Evolutionary conservation across 805 yeast species (phyloP), one percentile per base, ranked within the genome.

Genomic region (Hanseniaspora vineae): DNA sequence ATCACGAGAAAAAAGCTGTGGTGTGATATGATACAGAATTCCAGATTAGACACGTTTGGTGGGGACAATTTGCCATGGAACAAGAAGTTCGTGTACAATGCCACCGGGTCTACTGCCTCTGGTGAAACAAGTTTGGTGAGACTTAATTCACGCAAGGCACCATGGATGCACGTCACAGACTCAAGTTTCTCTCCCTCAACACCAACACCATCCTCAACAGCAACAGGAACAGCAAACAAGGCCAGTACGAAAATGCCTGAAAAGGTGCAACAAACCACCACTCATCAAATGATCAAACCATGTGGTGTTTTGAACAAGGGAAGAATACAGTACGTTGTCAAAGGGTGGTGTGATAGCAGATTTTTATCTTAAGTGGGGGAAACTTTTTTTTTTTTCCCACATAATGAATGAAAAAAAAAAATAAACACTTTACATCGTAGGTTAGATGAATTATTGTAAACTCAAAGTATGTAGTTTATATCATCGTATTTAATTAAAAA

Each of bases 341-440:
- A 62, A 39, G 66, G 66, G 11, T 62, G 66, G 65, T 59, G 62
- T 42, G 66, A 62, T 44, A 47, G 48, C 35, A 49, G 66, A 11
- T 61, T 61, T 46, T 35, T 46, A 15, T 35, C 5, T 42, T 13
- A 15, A 39, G 6, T 23, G 11, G 15, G 4, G 9, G 29, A 17
- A 31, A 20, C 3, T 18, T n/a, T n/a, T n/a, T n/a, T n/a, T n/a
- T n/a, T n/a, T n/a, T n/a, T n/a, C n/a, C n/a, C n/a, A n/a, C n/a
- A n/a, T n/a, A n/a, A n/a, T n/a, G n/a, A n/a, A n/a, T n/a, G n/a
- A 18, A 19, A 40, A 19, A 18, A 40, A 18, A 40, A 5, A 3
- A 40, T 9, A 18, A 18, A 40, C 31, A n/a, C 5, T 33, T n/a
- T 13, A 33, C 14, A 12, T 33, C 9, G 12, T 33, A 23, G 29